phyloP scores from a whole-genome alignment of 176 grass and related monocot species.

The Canna indica region DNA sequence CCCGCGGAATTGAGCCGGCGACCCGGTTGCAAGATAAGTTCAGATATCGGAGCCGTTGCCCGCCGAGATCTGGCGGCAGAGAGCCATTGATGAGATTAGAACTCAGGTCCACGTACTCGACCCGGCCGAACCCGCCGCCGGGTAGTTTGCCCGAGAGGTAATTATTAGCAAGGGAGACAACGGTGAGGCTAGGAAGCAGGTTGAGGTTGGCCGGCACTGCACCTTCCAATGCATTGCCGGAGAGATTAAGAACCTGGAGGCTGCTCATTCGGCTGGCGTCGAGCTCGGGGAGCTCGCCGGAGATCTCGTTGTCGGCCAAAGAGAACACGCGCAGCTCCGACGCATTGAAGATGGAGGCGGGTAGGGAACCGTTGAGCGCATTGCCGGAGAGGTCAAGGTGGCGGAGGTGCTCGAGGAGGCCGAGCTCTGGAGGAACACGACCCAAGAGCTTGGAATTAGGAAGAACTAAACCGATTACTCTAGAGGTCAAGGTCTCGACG shows the following conservation, averaged over 20 bases:
- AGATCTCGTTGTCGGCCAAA: constrained; percentile 47
- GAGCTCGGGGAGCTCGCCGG: constrained; percentile 38
- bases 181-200: constrained; percentile 37
- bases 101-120: constrained; percentile 68
- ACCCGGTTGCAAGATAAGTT: constrained; percentile 70
- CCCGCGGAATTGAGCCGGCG: constrained; percentile 35
- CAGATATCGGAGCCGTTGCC: constrained; percentile 28
- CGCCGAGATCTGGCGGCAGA: constrained; percentile 53
- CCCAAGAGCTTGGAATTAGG: constrained; percentile 52
- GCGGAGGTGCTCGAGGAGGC: constrained; percentile 65
- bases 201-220: constrained; percentile 35
- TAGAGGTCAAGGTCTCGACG: constrained; percentile 34
- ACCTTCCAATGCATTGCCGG: constrained; percentile 47
- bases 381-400: constrained; percentile 88
- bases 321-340: constrained; percentile 60
- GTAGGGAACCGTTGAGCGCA: constrained; percentile 40
- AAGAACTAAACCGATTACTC: constrained; percentile 65
- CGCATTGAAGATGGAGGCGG: constrained; percentile 39
- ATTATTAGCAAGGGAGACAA: constrained; percentile 53
- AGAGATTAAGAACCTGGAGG: constrained; percentile 72
- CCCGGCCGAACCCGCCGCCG: constrained; percentile 23
- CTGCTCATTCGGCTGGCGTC: not conserved
- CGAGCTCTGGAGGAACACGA: constrained; percentile 37
- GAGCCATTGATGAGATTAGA: constrained; percentile 52
- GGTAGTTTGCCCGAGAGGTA: constrained; percentile 50